phyloP scores from a whole-genome alignment of 495 filamentous ascomycete genomes.

The Penicillium antarcticum region DNA sequence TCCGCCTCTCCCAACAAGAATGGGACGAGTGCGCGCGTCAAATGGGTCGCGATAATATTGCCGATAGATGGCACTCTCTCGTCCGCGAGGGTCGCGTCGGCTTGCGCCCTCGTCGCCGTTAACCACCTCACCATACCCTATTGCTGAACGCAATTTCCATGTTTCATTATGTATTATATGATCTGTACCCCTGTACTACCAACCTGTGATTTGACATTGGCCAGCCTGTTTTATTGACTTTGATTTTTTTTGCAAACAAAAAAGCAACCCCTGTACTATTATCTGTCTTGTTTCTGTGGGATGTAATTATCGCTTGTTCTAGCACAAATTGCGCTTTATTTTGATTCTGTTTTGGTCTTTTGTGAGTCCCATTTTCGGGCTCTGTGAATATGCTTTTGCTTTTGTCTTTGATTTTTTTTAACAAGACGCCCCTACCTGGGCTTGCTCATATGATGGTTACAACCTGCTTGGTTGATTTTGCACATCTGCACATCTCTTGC shows the following conservation, averaged over 20 bases:
- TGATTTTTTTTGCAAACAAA: conserved; percentile 12
- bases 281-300: conserved; percentile 3
- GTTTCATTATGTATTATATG: conserved; percentile 23
- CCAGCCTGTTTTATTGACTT: not conserved
- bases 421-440: not conserved
- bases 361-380: conserved; percentile 14
- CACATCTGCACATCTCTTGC: not conserved
- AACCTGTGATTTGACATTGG: conserved; percentile 1
- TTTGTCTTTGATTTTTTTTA: not conserved
- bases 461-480: not conserved
- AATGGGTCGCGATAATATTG: conserved; percentile 60
- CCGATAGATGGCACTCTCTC: conserved; percentile 66
- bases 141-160: not conserved
- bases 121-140: not conserved
- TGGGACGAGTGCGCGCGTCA: conserved; percentile 76
- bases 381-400: conserved; percentile 22
- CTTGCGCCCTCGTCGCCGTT: conserved; percentile 41
- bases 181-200: conserved; percentile 10
- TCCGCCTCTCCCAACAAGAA: conserved; percentile 66
- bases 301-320: conserved; percentile 5
- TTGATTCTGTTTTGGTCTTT: not conserved
- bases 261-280: conserved; percentile 20
- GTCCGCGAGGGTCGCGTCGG: conserved; percentile 57
- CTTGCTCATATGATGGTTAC: not conserved
- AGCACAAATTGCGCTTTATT: conserved; percentile 6